These are phyloP conservation scores for Zasmidium citrigriseum DNA, from an alignment of 2,329 filamentous ascomycete genomes.

Conservation along the genomic window DNA sequence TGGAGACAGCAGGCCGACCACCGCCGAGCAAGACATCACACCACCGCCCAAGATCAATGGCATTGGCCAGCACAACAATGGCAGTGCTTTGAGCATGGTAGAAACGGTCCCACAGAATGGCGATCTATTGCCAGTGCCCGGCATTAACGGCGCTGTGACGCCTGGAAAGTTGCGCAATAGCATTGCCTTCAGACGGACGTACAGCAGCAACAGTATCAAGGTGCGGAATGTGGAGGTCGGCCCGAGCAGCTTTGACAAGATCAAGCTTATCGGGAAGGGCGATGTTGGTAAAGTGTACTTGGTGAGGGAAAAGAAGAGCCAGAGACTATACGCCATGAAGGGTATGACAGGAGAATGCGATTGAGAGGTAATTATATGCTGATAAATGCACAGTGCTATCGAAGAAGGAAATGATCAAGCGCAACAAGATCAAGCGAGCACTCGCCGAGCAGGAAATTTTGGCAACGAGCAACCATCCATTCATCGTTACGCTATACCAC, in stretches of 20 bases:
- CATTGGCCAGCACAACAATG: conserved; percentile 49
- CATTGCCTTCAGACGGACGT: conserved; percentile 85
- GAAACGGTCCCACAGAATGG: conserved; percentile 43
- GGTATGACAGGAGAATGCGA: conserved; percentile 57
- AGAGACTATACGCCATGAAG: conserved; percentile 96
- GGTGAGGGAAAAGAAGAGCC: conserved; percentile 96
- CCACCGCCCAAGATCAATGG: conserved; percentile 54
- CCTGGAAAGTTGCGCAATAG: conserved; percentile 66
- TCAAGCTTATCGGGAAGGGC: conserved; percentile 98
- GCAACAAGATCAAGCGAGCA: conserved; percentile 99
- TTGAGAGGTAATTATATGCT: background rate
- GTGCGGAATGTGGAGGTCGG: conserved; percentile 95
- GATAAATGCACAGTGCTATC: conserved; percentile 71
- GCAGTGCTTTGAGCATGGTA: conserved; percentile 54
- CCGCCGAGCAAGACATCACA: conserved; percentile 70
- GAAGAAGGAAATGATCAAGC: conserved; percentile 99
- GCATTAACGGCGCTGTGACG: conserved; percentile 62
- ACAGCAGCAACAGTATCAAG: conserved; percentile 99
- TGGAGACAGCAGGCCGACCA: conserved; percentile 54
- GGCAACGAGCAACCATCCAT: conserved; percentile 97
- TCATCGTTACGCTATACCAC: conserved; percentile 97
- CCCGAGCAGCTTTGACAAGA: conserved; percentile 96
- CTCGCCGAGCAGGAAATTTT: conserved; percentile 97
- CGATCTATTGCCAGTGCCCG: conserved; percentile 39
- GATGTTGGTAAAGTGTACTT: conserved; percentile 98